These are phyloP conservation scores for Trichosphaerium sp. DNA, from an alignment of 78 protist genomes.

Conservation along the genomic window DNA sequence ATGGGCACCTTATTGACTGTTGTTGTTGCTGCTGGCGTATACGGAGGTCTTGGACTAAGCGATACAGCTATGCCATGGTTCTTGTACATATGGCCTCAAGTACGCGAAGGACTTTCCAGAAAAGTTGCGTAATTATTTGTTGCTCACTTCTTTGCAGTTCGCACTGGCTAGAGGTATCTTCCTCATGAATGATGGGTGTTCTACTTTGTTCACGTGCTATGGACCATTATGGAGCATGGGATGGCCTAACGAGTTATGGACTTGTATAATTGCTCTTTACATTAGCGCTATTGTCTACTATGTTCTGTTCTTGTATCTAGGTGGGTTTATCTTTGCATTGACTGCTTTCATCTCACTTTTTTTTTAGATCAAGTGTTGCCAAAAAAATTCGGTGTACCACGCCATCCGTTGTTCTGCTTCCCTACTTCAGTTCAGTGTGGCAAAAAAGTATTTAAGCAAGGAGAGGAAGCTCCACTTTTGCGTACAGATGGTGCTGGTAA, in stretches of 20 bases:
- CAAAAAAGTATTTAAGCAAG: no score
- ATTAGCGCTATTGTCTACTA: slow-evolving; percentile 36
- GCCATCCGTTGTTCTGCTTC: neutral
- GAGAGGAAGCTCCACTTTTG: no score
- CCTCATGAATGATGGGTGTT: slow-evolving; percentile 22
- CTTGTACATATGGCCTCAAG: no score
- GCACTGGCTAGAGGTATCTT: slow-evolving; percentile 42
- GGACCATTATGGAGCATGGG: neutral
- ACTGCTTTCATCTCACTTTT: no score
- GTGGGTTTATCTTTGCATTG: no score
- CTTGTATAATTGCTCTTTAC: slow-evolving; percentile 18
- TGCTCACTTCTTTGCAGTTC: neutral
- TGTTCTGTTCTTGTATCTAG: slow-evolving; percentile 48
- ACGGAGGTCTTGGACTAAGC: no score
- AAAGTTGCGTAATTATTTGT: neutral
- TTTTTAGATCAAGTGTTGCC: neutral
- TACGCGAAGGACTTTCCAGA: no score
- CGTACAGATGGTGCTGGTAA: no score
- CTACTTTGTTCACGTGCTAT: slow-evolving; percentile 1
- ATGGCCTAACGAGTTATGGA: neutral
- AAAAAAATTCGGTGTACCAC: neutral
- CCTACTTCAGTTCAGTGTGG: neutral
- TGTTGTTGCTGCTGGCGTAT: slow-evolving; percentile 9
- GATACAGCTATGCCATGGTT: no score
- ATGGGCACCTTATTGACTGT: slow-evolving; percentile 25